phyloP scores from a whole-genome alignment of 345 rosid species.

The Sisymbrium irio region DNA sequence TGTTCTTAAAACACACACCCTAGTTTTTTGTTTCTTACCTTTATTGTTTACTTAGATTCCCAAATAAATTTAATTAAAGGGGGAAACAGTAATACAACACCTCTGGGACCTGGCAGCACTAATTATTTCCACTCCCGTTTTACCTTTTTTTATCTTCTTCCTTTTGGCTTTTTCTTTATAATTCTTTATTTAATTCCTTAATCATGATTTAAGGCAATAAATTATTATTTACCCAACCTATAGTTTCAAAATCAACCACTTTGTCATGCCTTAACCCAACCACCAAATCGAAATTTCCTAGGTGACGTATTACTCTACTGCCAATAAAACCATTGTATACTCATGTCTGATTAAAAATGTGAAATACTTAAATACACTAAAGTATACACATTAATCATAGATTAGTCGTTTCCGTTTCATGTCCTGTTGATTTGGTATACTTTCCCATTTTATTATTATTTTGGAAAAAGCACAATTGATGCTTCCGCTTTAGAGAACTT shows the following conservation, averaged over 20 bases:
- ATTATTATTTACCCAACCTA: conserved; percentile 16
- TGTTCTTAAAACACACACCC: neutral
- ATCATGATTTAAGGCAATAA: conserved; percentile 26
- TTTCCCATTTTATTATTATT: neutral
- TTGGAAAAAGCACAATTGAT: conserved; percentile 31
- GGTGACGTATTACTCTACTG: conserved; percentile 13
- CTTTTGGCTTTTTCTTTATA: conserved; percentile 26
- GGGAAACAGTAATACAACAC: conserved; percentile 26
- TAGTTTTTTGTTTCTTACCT: conserved; percentile 20
- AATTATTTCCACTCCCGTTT: conserved; percentile 26
- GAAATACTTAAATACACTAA: neutral
- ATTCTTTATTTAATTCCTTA: conserved; percentile 16
- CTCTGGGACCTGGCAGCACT: conserved; percentile 37
- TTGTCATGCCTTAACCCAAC: conserved; percentile 37
- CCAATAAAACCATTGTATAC: conserved; percentile 14
- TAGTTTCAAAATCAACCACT: conserved; percentile 31
- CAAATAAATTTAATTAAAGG: conserved; percentile 10
- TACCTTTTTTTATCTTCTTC: conserved; percentile 18
- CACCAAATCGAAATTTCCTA: conserved; percentile 27
- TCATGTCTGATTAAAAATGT: neutral
- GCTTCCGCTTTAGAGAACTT: conserved; percentile 50
- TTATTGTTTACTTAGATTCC: conserved; percentile 25
- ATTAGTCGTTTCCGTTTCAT: neutral
- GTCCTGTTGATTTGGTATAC: neutral
- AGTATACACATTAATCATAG: neutral